Evolutionary conservation across 2,329 filamentous ascomycete species (phyloP).

Genomic region (Colletotrichum orchidophilum): DNA sequence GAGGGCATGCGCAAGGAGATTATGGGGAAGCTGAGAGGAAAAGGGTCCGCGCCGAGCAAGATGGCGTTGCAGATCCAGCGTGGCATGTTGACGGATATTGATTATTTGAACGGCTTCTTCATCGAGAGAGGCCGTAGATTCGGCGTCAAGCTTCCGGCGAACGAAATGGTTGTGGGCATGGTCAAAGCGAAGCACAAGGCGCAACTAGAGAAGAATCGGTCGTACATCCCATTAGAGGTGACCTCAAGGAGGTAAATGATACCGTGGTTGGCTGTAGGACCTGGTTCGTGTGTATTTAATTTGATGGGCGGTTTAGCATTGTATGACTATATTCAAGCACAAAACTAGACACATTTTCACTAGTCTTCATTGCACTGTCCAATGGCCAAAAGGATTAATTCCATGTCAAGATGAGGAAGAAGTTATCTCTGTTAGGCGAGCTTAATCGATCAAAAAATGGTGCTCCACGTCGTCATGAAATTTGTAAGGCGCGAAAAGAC

Average conservation of each 20-base stretch:
- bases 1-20: constrained; percentile 69
- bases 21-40: constrained; percentile 64
- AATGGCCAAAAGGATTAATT: not conserved
- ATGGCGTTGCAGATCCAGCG: constrained; percentile 74
- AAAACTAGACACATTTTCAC: not conserved
- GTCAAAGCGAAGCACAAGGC: constrained; percentile 73
- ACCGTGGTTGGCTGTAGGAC: not conserved
- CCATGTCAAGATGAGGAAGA: not conserved
- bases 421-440: not conserved
- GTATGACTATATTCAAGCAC: not conserved
- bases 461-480: not conserved
- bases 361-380: not conserved
- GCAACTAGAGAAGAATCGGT: constrained; percentile 43
- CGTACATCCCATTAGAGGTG: constrained; percentile 47
- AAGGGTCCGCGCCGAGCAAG: constrained; percentile 63
- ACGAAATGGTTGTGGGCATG: constrained; percentile 76
- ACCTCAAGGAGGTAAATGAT: constrained; percentile 38
- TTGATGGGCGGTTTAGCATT: constrained; percentile 8
- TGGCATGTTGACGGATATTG: constrained; percentile 76
- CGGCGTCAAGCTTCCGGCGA: constrained; percentile 76
- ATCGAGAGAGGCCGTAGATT: constrained; percentile 76
- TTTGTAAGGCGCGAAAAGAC: constrained; percentile 11
- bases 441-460: not conserved
- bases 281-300: not conserved
- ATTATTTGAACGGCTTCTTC: constrained; percentile 91